Conservation (phyloP, 768 basidiomycete species). For the Boletus pseudo-olivaceus region DNA sequence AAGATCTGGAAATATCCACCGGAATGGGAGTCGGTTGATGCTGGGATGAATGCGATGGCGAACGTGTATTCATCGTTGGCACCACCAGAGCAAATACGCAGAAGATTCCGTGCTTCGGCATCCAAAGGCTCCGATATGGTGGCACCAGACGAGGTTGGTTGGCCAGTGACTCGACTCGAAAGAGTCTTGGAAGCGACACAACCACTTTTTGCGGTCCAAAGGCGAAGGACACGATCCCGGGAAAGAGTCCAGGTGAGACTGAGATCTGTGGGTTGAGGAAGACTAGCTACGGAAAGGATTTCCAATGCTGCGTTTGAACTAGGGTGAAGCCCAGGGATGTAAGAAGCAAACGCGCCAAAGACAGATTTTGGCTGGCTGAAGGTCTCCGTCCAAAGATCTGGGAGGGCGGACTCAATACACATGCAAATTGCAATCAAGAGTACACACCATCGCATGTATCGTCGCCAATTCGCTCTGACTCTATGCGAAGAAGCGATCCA, state of each 20-base stretch:
- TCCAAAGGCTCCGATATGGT: constrained; percentile 51
- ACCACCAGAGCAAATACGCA: constrained; percentile 56
- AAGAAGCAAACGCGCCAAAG: constrained; percentile 62
- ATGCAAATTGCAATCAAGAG: constrained; percentile 4
- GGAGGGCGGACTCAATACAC: constrained; percentile 9
- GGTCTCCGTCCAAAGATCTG: constrained; percentile 73
- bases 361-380: constrained; percentile 63
- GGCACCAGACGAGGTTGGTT: constrained; percentile 29
- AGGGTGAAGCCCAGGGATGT: constrained; percentile 53
- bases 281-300: constrained; percentile 68
- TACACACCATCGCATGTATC: constrained; percentile 57
- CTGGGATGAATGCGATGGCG: constrained; percentile 71
- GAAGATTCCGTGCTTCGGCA: constrained; percentile 56
- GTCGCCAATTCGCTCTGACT: constrained; percentile 55
- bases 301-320: constrained; percentile 48
- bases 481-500: constrained; percentile 66
- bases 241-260: constrained; percentile 81
- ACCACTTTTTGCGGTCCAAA: constrained; percentile 78
- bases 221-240: constrained; percentile 76
- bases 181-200: constrained; percentile 65
- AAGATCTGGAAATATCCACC: constrained; percentile 81
- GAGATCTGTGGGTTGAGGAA: constrained; percentile 74
- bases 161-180: constrained; percentile 34
- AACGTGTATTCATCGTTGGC: constrained; percentile 51
- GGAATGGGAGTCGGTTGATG: constrained; percentile 55